Evolutionary conservation across 1,284 basidiomycete species (phyloP).

Genomic region (Rhodotorula sp.): DNA sequence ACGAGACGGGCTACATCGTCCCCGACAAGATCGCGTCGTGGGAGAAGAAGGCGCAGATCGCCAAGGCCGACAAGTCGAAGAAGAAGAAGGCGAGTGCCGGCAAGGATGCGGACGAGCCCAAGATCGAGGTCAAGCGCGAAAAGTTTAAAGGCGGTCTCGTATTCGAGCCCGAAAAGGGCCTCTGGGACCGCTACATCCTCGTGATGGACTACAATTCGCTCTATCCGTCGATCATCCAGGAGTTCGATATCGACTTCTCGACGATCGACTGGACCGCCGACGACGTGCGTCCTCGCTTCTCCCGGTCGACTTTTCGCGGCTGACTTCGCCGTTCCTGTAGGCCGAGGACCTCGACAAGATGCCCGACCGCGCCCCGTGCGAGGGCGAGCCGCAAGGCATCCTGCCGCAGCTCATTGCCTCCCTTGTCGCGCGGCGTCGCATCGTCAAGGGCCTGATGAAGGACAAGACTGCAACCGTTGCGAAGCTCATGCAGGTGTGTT

Average conservation of each 20-base stretch:
- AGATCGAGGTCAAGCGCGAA: slow-evolving; percentile 75
- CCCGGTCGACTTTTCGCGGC: neutral
- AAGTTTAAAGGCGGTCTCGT: slow-evolving; percentile 99
- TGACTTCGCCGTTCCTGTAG: slow-evolving; percentile 52
- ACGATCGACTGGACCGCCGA: slow-evolving; percentile 74
- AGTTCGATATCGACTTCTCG: slow-evolving; percentile 99
- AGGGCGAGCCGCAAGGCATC: slow-evolving; percentile 73
- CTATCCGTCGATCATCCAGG: slow-evolving; percentile 98
- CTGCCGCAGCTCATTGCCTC: slow-evolving; percentile 94
- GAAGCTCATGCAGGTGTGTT: slow-evolving; percentile 76
- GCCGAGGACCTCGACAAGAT: slow-evolving; percentile 75
- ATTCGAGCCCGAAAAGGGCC: slow-evolving; percentile 91
- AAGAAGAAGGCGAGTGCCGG: slow-evolving; percentile 57
- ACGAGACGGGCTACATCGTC: slow-evolving; percentile 91
- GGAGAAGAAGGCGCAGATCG: slow-evolving; percentile 65
- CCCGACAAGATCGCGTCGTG: slow-evolving; percentile 79
- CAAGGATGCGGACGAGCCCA: slow-evolving; percentile 62
- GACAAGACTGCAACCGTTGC: slow-evolving; percentile 73
- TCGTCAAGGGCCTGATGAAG: slow-evolving; percentile 96
- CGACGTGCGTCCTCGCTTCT: slow-evolving; percentile 59
- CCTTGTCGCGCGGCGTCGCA: slow-evolving; percentile 82
- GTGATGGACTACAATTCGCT: slow-evolving; percentile 99
- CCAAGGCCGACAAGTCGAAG: slow-evolving; percentile 49
- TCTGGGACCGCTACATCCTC: slow-evolving; percentile 96
- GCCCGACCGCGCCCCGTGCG: slow-evolving; percentile 78